Evolutionary conservation across 768 basidiomycete species (phyloP).

Genomic region (Tulasnella sp.): DNA sequence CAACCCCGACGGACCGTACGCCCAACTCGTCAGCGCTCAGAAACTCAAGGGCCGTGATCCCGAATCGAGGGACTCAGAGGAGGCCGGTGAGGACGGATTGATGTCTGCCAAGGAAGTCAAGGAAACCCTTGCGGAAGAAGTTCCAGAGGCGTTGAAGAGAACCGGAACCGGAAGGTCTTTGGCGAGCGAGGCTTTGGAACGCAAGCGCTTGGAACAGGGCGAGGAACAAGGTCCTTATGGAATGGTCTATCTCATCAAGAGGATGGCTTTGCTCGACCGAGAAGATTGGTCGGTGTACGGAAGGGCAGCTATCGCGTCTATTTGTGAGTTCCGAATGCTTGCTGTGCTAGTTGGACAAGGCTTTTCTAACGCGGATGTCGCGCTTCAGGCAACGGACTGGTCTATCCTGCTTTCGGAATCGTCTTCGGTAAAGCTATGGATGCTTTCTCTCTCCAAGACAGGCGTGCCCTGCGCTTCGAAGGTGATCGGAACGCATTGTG

Average conservation of each 20-base stretch:
- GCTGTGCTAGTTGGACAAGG: background rate
- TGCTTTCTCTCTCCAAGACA: slow-evolving; percentile 32
- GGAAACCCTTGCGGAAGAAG: slow-evolving; percentile 53
- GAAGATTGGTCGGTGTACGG: slow-evolving; percentile 57
- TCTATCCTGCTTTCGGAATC: slow-evolving; percentile 69
- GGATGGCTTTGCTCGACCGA: slow-evolving; percentile 62
- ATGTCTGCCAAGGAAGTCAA: slow-evolving; percentile 46
- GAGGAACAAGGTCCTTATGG: slow-evolving; percentile 35
- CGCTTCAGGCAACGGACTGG: slow-evolving; percentile 47
- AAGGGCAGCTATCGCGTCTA: slow-evolving; percentile 55
- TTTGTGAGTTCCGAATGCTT: slow-evolving; percentile 29
- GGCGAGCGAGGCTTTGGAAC: slow-evolving; percentile 61
- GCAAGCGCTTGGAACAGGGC: slow-evolving; percentile 36
- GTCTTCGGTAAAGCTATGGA: slow-evolving; percentile 47
- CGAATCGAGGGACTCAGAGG: slow-evolving; percentile 33
- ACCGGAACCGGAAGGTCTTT: slow-evolving; percentile 52
- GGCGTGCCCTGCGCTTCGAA: slow-evolving; percentile 44
- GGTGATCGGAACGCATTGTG: slow-evolving; percentile 63
- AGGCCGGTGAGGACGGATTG: slow-evolving; percentile 27
- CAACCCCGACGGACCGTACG: slow-evolving; percentile 34
- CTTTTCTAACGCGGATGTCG: slow-evolving; percentile 32
- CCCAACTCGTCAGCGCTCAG: slow-evolving; percentile 35
- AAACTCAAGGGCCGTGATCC: slow-evolving; percentile 35
- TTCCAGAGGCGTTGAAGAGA: slow-evolving; percentile 53
- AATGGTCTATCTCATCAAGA: slow-evolving; percentile 59